These are phyloP conservation scores for Carallia brachiata DNA, from an alignment of 345 rosid species.

Conservation along the genomic window DNA sequence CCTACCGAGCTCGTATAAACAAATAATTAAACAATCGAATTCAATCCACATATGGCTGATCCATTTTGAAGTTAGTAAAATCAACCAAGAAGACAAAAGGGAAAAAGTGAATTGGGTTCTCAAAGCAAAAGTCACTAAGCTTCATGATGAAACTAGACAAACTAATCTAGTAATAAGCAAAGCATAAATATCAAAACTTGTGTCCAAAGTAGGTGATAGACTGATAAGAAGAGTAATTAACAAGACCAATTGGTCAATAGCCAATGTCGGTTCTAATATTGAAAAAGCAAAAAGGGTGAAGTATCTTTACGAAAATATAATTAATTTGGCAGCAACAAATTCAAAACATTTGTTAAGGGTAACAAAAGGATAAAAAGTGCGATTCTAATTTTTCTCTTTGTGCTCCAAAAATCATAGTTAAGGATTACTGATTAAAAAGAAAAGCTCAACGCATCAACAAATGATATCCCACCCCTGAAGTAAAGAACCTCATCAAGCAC, in stretches of 20 bases:
- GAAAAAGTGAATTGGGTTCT: constrained; percentile 1
- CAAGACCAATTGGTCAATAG: constrained; percentile 19
- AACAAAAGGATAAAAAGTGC: constrained; percentile 37
- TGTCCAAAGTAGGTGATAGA: constrained; percentile 7
- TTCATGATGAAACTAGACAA: constrained; percentile 22
- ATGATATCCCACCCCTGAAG: constrained; percentile 39
- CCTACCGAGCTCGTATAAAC: neutral
- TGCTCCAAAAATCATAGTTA: neutral
- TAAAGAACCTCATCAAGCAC: constrained; percentile 16
- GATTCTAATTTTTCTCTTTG: neutral
- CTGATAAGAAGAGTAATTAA: constrained; percentile 14
- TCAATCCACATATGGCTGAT: neutral
- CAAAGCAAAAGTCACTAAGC: constrained; percentile 17
- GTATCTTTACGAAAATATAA: constrained; percentile 27
- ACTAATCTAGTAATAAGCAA: constrained; percentile 14
- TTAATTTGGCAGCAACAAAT: constrained; percentile 11
- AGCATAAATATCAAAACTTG: constrained; percentile 12
- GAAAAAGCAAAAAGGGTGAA: constrained; percentile 19
- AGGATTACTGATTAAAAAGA: constrained; percentile 6
- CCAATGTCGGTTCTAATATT: constrained; percentile 15
- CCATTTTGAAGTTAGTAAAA: neutral
- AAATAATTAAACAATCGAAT: neutral
- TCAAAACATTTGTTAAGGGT: constrained; percentile 30
- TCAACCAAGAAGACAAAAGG: constrained; percentile 2
- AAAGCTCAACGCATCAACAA: neutral